Evolutionary conservation across 1,284 basidiomycete genomes (phyloP).

Genomic region (Heterobasidion parviporum): DNA sequence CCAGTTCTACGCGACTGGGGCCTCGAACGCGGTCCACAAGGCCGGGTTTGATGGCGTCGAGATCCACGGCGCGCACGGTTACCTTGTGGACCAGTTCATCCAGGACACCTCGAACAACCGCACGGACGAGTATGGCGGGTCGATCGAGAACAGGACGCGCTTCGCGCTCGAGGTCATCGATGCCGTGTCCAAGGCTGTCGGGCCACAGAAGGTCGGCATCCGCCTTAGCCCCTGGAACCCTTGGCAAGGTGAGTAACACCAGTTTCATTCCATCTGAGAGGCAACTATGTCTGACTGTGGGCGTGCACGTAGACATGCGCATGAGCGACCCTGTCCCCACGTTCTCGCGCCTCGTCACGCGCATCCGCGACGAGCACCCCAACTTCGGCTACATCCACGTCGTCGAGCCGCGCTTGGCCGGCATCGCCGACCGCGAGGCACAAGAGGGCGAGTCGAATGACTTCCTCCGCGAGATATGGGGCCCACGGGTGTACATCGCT

Average conservation of each 20-base stretch:
- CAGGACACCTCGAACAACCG: constrained; percentile 38
- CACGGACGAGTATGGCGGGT: constrained; percentile 53
- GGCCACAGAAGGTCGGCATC: constrained; percentile 25
- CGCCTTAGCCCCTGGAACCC: constrained; percentile 33
- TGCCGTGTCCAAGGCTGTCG: constrained; percentile 17
- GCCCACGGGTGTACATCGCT: constrained; percentile 19
- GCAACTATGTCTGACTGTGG: too few species aligned
- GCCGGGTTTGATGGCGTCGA: constrained; percentile 29
- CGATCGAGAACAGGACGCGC: constrained; percentile 41
- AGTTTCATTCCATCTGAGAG: neutral
- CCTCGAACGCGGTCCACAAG: constrained; percentile 14
- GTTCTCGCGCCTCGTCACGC: constrained; percentile 1
- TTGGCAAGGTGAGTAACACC: constrained; percentile 14
- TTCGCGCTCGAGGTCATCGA: constrained; percentile 42
- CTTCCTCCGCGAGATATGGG: constrained; percentile 19
- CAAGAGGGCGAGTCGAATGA: constrained; percentile 15
- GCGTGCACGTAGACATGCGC: constrained; percentile 10
- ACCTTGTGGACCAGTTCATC: constrained; percentile 32
- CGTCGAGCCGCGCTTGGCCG: constrained; percentile 25
- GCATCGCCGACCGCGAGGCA: constrained; percentile 3
- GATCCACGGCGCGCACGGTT: constrained; percentile 33
- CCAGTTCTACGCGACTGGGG: constrained; percentile 14
- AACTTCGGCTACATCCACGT: constrained; percentile 1
- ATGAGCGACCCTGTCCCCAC: constrained; percentile 9
- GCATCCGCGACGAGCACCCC: neutral